phyloP scores from a whole-genome alignment of 345 rosid genomes.

The Adansonia digitata region DNA sequence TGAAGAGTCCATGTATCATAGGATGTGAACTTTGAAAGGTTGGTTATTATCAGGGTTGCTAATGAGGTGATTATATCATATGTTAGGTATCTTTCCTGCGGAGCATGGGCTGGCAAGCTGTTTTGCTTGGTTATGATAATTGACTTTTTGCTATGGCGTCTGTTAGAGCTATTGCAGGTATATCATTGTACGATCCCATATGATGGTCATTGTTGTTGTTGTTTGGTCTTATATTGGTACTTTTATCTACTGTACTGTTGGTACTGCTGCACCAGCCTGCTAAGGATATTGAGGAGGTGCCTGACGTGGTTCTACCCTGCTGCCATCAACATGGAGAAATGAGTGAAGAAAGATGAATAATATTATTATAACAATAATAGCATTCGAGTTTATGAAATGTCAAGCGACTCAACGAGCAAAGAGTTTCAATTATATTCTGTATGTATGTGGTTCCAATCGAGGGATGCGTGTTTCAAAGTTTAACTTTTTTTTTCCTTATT shows the following conservation, averaged over 20 bases:
- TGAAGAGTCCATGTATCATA: background rate
- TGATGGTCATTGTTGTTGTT: no score
- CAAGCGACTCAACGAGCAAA: no score
- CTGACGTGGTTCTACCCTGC: constrained; percentile 31
- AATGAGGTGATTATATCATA: background rate
- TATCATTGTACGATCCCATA: background rate
- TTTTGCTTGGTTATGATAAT: constrained; percentile 90
- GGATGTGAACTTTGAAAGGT: background rate
- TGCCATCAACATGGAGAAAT: constrained; percentile 13
- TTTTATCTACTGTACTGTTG: background rate
- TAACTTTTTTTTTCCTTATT: no score
- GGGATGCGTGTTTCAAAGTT: no score
- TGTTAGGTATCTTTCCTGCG: constrained; percentile 79
- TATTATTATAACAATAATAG: background rate
- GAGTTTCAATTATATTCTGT: no score
- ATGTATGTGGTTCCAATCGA: no score
- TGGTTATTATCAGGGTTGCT: background rate
- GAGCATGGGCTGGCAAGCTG: constrained; percentile 92
- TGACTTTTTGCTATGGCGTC: constrained; percentile 67
- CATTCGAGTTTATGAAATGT: no score
- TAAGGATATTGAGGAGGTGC: constrained; percentile 69
- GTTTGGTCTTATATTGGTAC: background rate
- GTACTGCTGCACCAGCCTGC: constrained; percentile 50
- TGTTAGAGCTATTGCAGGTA: constrained; percentile 68
- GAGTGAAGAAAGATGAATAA: background rate